Base-by-base conservation (phyloP, 805 yeast genomes). In the Brettanomyces sp. region DNA sequence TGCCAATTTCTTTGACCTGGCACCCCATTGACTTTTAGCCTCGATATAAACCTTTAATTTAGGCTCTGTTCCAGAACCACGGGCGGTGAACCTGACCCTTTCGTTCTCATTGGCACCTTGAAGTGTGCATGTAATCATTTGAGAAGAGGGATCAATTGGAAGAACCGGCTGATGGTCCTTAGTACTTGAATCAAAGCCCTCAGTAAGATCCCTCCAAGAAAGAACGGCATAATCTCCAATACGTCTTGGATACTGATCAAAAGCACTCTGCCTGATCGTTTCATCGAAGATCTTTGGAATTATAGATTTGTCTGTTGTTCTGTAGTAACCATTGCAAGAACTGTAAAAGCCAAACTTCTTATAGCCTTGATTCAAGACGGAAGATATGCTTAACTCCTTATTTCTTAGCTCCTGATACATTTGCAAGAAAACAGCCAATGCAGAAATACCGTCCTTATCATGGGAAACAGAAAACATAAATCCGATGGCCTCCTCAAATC, bases 61-160 rank as follows among this genome's bases (percentile, higher is more conserved):
- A 3, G 97, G 97, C 62, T 91, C 99, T 0, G 99, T 91, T 9
- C 99, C 99, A 3, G 96, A 87, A 0, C 97, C 97, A 45, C 99
- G 73, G 43, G 86, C 80, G 0, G 98, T 90, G 58, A 90, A 81
- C 34, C 95, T 66, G 2, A 87, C 79, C 21, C 51, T 52, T 38
- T 69, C 75, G 9, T 34, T 49, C 9, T 45, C 50, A 5, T 44
- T 39, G 1, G 39, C 52, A 2, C 56, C 62, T 25, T 49, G 52
- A 22, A 87, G 64, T 23, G 64, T 62, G 1, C 74, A 82, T 0
- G 96, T 89, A 52, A 91, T 80, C 97, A 93, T 93, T 54, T 93
- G 95, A 0, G 96, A 79, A 1, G 68, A 56, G 0, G 81, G 60
- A 49, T 90, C 95, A 1, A 73, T 73, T 0, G 95, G 96, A 5